phyloP scores from a whole-genome alignment of 106 monocot species.

The Dendrobium chrysotoxum region DNA sequence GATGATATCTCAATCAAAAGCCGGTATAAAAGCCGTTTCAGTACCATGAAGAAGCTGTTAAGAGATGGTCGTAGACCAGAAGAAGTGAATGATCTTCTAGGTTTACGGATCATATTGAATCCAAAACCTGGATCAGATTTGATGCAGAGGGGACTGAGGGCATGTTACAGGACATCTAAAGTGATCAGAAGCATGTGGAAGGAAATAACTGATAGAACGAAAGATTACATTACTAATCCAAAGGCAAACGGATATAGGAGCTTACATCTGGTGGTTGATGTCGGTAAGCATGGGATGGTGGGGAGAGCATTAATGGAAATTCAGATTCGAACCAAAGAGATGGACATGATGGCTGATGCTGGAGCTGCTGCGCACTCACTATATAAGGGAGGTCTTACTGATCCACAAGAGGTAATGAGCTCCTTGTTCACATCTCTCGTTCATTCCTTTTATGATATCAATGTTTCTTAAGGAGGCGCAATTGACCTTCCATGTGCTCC shows the following conservation, averaged over 20 bases:
- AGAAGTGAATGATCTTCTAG: slow-evolving; percentile 85
- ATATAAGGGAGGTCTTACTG: slow-evolving; percentile 92
- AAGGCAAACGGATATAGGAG: slow-evolving; percentile 90
- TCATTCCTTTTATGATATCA: neutral
- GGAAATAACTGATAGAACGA: slow-evolving; percentile 66
- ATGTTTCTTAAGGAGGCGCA: neutral
- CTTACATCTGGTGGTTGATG: slow-evolving; percentile 75
- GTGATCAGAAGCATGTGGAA: slow-evolving; percentile 64
- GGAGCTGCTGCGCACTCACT: slow-evolving; percentile 91
- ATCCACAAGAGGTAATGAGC: slow-evolving; percentile 64
- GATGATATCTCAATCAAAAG: slow-evolving; percentile 58
- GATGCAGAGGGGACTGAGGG: slow-evolving; percentile 37
- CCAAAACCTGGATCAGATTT: slow-evolving; percentile 28
- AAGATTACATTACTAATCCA: slow-evolving; percentile 77
- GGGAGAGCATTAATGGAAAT: slow-evolving; percentile 74
- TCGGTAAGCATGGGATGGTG: slow-evolving; percentile 33
- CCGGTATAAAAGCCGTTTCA: slow-evolving; percentile 84
- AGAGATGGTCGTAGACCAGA: slow-evolving; percentile 81
- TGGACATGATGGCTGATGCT: slow-evolving; percentile 67
- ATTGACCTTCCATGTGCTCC: too few species aligned
- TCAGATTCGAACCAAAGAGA: slow-evolving; percentile 87
- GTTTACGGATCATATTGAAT: slow-evolving; percentile 67
- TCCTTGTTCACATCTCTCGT: neutral
- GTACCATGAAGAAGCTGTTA: slow-evolving; percentile 95
- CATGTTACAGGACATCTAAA: slow-evolving; percentile 59